Evolutionary conservation across 495 filamentous ascomycete genomes (phyloP).

Genomic region (Aspergillus affinis): DNA sequence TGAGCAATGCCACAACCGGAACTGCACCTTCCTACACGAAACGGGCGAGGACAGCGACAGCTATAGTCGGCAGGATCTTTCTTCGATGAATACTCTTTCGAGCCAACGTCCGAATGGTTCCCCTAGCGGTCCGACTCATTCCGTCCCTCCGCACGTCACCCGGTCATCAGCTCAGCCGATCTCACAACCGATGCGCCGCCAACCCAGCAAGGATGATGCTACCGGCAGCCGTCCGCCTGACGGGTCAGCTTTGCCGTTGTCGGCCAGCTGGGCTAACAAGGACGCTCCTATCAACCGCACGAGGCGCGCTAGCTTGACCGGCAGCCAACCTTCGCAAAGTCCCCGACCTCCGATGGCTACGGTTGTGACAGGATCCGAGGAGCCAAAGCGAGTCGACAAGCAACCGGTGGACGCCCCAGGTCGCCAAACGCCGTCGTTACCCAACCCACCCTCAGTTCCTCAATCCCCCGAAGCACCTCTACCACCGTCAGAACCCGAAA

Average conservation of each 20-base stretch:
- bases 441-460: conserved; percentile 24
- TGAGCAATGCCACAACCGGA: conserved; percentile 88
- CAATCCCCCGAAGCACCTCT: conserved; percentile 19
- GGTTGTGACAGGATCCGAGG: conserved; percentile 47
- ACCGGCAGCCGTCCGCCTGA: conserved; percentile 58
- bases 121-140: conserved; percentile 25
- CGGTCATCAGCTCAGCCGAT: conserved; percentile 45
- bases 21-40: conserved; percentile 97
- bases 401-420: conserved; percentile 27
- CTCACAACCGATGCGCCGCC: conserved; percentile 70
- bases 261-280: conserved; percentile 89
- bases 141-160: conserved; percentile 23
- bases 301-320: conserved; percentile 70
- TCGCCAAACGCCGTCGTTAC: conserved; percentile 25
- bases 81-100: conserved; percentile 86
- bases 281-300: conserved; percentile 66
- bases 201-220: conserved; percentile 74
- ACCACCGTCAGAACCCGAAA: conserved; percentile 27
- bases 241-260: conserved; percentile 83
- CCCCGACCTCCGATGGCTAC: conserved; percentile 67
- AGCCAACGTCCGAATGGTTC: conserved; percentile 60
- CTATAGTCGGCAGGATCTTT: conserved; percentile 92
- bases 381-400: conserved; percentile 40
- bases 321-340: conserved; percentile 77
- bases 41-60: conserved; percentile 95